Base-by-base conservation (phyloP, 2,329 filamentous ascomycete genomes). In the Aureobasidium leucospermi region DNA sequence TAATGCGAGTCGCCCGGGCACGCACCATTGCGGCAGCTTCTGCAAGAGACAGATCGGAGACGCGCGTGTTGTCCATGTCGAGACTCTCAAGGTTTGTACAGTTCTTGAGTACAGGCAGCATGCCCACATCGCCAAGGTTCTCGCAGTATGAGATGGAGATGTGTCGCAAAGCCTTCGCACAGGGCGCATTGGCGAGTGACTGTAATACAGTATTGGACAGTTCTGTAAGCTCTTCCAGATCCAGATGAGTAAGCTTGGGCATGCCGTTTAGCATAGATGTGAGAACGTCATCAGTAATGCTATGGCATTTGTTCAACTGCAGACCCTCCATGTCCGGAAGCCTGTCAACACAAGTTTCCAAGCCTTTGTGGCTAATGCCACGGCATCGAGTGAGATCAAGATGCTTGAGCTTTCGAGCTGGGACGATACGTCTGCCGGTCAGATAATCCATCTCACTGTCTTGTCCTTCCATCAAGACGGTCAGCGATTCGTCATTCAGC, bases 81-180 rank as follows among this genome's bases (percentile, higher is more conserved):
- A 96, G 76, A 32, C 81, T 89, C 49, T 79, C 79, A 13, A 97
- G 79, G 13, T 76, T 80, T 0, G 81, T 79, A 71, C 91, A 96
- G 32, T 80, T 82, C 68, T 90, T 89, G 65, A 97, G 79, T 2
- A 96, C 78, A 0, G 89, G 88, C 0, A 96, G 78, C 82, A 96
- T 88, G 59, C 93, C 93, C 0, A 79, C 76, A 69, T 97, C 94
- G 28, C 90, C 86, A 2, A 99, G 74, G 59, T 83, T 85, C 71
- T 96, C 93, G 71, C 94, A 99, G 71, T 91, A 96, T 67, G 90
- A 93, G 65, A 97, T 81, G 58, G 90, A 92, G 6, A 97, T 80
- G 69, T 96, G 91, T 65, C 88, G 81, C 6, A 99, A 78, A 23
- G 75, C 78, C 0, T 80, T 73, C 0, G 87, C 87, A 69, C 90